Base-by-base conservation (phyloP, 371 early-diverging fungal genomes). In the Mucor irregularis region DNA sequence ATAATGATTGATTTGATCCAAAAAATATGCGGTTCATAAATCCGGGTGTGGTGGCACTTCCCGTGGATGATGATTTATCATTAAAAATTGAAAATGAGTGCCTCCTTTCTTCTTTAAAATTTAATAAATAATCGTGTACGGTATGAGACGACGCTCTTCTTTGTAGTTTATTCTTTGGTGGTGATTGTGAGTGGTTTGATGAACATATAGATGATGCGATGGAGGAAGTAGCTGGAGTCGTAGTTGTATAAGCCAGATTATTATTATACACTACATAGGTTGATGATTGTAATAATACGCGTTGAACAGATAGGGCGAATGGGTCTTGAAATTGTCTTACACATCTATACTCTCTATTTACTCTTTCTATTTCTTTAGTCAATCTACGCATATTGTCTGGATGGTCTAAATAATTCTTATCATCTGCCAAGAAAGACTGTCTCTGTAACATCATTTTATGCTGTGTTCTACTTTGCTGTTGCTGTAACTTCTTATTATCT, bases 361-460 rank as follows among this genome's bases (percentile, higher is more conserved):
- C 73, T 37, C 79, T 70, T 16, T 78, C 78, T n/a, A 73, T 34
- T 44, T 81, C 81, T 46, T 76, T 80, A 7, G 79, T 78, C 14
- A 80, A 54, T 35, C 71, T 49, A 21, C 68, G 61, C 74, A 78
- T 77, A 52, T 83, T 83, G 2, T 60, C 56, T 7, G 83, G 83
- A 53, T 83, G 79, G 43, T 70, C 68, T 43, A 81, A 42, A 56
- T 71, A 73, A 45, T 76, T 72, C 46, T 71, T 78, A 51, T 83
- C 81, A 43, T 76, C 80, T 7, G 76, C 78, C 34, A 80, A 50
- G 48, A 76, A 78, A 14, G 72, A 71, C 40, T 81, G 83, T 35
- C 81, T 59, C 55, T 81, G 81, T 21, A 81, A 53, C 59, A 79
- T 43, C 5, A 80, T 50, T 49, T 83, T 83, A 25, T 81, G 74